These are phyloP conservation scores for Pseudopyricularia javanii DNA, from an alignment of 2,329 filamentous ascomycete genomes.

Conservation along the genomic window DNA sequence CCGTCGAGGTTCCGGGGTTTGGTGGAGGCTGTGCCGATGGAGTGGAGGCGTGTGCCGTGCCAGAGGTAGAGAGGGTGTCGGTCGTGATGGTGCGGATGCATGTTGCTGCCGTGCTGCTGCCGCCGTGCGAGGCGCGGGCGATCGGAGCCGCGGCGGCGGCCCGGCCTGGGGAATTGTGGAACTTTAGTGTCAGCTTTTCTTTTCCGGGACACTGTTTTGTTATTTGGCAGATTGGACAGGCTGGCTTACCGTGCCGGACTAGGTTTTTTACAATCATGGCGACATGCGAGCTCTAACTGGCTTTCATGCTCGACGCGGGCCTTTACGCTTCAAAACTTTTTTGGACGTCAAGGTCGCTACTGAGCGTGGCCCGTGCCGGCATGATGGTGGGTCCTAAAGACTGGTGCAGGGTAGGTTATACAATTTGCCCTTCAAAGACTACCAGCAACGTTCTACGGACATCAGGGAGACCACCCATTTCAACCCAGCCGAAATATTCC, in stretches of 20 bases:
- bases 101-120: not conserved
- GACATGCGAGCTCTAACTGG: slow-evolving; percentile 8
- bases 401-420: not conserved
- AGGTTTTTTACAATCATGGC: slow-evolving; percentile 45
- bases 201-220: not conserved
- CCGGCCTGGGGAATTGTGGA: slow-evolving; percentile 31
- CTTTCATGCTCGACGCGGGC: not conserved
- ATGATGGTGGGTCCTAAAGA: not conserved
- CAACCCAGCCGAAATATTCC: too few relatives aligned
- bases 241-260: slow-evolving; percentile 38
- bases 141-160: slow-evolving; percentile 32
- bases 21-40: slow-evolving; percentile 7
- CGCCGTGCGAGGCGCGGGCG: slow-evolving; percentile 1
- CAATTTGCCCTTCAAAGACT: too few relatives aligned
- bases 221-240: not conserved
- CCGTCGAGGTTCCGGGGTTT: not conserved
- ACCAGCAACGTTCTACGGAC: too few relatives aligned
- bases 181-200: slow-evolving; percentile 8
- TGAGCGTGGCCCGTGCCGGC: not conserved
- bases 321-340: not conserved
- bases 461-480: too few relatives aligned
- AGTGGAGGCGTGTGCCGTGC: slow-evolving; percentile 13
- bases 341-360: not conserved
- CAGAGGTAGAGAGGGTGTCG: slow-evolving; percentile 13
- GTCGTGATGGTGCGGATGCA: slow-evolving; percentile 25